phyloP scores from a whole-genome alignment of 2,329 filamentous ascomycete genomes.

The Simplicillium sp. region DNA sequence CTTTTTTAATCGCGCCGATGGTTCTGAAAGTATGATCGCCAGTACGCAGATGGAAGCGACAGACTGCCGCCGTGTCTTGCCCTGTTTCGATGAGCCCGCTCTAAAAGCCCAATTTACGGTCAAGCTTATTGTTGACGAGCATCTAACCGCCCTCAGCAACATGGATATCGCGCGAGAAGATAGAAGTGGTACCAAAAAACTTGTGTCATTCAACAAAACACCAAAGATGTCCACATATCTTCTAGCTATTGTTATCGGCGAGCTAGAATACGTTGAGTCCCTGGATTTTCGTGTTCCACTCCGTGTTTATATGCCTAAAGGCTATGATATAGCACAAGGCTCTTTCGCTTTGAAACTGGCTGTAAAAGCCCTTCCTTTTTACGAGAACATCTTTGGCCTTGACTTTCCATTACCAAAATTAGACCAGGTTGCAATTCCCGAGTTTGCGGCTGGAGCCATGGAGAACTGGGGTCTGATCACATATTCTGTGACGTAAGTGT shows the following conservation, averaged over 20 bases:
- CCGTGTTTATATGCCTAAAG: conserved; percentile 82
- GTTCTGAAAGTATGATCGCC: conserved; percentile 71
- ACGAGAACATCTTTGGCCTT: conserved; percentile 88
- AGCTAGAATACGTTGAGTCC: conserved; percentile 89
- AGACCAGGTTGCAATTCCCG: conserved; percentile 81
- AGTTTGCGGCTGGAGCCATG: conserved; percentile 94
- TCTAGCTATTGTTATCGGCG: conserved; percentile 84
- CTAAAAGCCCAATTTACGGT: conserved; percentile 90
- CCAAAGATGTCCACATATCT: conserved; percentile 96
- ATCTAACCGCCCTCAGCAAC: conserved; percentile 83
- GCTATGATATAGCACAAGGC: conserved; percentile 82
- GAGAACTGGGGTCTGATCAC: conserved; percentile 98
- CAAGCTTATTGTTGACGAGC: conserved; percentile 82
- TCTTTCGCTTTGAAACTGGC: conserved; percentile 85
- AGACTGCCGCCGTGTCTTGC: conserved; percentile 84
- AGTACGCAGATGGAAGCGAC: conserved; percentile 96
- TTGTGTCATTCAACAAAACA: conserved; percentile 84
- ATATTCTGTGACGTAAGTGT: conserved; percentile 84
- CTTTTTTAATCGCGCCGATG: conserved; percentile 77
- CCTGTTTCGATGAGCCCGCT: conserved; percentile 92
- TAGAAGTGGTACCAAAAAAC: conserved; percentile 63
- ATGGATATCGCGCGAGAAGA: conserved; percentile 86
- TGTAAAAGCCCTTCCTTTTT: conserved; percentile 83
- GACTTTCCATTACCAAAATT: conserved; percentile 45
- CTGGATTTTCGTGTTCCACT: conserved; percentile 86